Evolutionary conservation across 106 monocot species (phyloP).

Genomic region (Vanilla planifolia): DNA sequence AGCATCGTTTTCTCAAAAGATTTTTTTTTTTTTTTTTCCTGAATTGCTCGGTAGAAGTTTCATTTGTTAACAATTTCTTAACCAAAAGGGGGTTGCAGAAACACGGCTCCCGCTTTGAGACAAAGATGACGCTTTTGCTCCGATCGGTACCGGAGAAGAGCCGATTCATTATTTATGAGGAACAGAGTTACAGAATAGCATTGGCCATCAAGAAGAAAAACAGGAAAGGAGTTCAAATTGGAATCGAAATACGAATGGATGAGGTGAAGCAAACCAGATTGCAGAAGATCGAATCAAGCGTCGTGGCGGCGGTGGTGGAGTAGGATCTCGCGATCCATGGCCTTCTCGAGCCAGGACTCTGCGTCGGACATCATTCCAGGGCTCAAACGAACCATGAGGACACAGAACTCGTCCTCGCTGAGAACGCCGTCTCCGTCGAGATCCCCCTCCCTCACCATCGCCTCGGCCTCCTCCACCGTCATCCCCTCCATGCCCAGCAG

Average conservation of each 20-base stretch:
- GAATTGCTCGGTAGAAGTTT: no score
- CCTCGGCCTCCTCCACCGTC: constrained; percentile 53
- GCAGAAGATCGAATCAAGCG: not conserved
- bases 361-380: constrained; percentile 72
- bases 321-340: constrained; percentile 33
- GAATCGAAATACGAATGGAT: not conserved
- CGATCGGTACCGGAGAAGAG: no score
- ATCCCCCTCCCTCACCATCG: constrained; percentile 82
- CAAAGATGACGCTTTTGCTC: no score
- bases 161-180: constrained; percentile 1
- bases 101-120: no score
- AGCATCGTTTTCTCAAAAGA: no score
- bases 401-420: constrained; percentile 71
- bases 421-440: constrained; percentile 69
- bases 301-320: not conserved
- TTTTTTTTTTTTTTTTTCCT: no score
- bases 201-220: not conserved
- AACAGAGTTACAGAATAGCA: constrained; percentile 4
- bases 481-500: constrained; percentile 60
- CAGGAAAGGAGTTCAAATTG: not conserved
- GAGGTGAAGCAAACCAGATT: no score
- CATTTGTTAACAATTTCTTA: no score
- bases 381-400: constrained; percentile 77
- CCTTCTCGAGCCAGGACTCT: constrained; percentile 44
- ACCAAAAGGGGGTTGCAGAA: no score